These are phyloP conservation scores for Pyricularia pennisetigena DNA, from an alignment of 2,329 filamentous ascomycete species.

Conservation along the genomic window DNA sequence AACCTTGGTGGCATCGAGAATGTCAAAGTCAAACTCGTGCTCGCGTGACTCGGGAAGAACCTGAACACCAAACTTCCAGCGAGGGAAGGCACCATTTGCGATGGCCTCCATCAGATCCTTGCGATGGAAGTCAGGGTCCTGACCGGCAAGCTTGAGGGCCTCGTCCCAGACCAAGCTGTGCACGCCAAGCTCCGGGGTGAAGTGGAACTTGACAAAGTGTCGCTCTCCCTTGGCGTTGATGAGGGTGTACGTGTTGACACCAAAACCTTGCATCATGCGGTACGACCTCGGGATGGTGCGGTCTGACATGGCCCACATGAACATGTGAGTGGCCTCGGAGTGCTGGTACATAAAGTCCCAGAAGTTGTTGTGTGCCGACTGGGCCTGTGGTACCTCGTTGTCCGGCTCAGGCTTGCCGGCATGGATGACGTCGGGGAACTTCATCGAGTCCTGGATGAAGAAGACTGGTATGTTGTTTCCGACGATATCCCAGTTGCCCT, in stretches of 20 bases:
- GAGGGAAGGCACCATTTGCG: conserved; percentile 58
- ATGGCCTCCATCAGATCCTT: conserved; percentile 71
- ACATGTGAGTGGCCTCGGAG: conserved; percentile 68
- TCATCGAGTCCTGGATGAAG: conserved; percentile 67
- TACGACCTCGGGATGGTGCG: conserved; percentile 63
- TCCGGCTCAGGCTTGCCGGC: conserved; percentile 60
- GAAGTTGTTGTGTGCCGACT: conserved; percentile 64
- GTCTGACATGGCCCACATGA: conserved; percentile 71
- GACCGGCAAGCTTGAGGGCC: conserved; percentile 61
- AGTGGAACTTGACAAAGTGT: conserved; percentile 71
- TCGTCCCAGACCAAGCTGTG: conserved; percentile 75
- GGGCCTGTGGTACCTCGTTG: conserved; percentile 61
- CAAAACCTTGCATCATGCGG: conserved; percentile 81
- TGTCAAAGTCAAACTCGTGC: conserved; percentile 75
- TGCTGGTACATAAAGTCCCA: conserved; percentile 66
- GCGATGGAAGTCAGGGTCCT: conserved; percentile 74
- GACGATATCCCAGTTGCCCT: conserved; percentile 69
- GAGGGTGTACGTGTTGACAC: conserved; percentile 70
- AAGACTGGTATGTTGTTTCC: conserved; percentile 69
- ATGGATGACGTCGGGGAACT: conserved; percentile 59
- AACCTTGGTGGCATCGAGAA: conserved; percentile 76
- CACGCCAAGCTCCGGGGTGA: conserved; percentile 63
- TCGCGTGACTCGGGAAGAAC: conserved; percentile 60
- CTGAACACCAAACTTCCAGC: conserved; percentile 80
- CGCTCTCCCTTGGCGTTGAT: conserved; percentile 58